Conservation (phyloP, 2,329 filamentous ascomycete species). For the Monilinia laxa region DNA sequence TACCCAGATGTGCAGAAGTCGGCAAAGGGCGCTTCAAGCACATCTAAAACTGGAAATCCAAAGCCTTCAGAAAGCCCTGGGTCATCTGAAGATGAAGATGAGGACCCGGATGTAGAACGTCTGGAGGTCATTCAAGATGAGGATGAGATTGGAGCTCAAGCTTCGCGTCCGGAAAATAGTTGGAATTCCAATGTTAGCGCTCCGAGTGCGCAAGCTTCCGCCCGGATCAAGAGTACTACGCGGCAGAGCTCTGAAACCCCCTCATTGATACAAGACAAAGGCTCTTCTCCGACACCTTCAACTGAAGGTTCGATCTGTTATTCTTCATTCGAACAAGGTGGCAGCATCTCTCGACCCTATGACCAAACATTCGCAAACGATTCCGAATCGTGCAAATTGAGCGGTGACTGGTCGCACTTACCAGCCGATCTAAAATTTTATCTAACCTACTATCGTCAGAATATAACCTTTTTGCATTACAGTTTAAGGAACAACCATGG, state of each 20-base stretch:
- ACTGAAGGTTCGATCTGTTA: constrained; percentile 42
- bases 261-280: constrained; percentile 52
- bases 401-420: constrained; percentile 56
- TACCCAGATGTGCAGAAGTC: constrained; percentile 71
- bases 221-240: constrained; percentile 42
- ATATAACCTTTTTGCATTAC: constrained; percentile 81
- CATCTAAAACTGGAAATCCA: constrained; percentile 42
- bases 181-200: neutral
- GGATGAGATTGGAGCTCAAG: constrained; percentile 44
- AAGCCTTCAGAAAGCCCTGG: constrained; percentile 44
- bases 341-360: constrained; percentile 23
- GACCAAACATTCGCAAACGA: constrained; percentile 37
- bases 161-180: constrained; percentile 24
- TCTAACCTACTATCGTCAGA: constrained; percentile 72
- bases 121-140: constrained; percentile 57
- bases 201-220: constrained; percentile 43
- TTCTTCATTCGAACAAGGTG: constrained; percentile 29
- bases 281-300: constrained; percentile 54
- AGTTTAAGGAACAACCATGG: constrained; percentile 69
- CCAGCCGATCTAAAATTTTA: constrained; percentile 73
- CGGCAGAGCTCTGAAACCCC: constrained; percentile 54
- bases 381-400: constrained; percentile 25
- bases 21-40: constrained; percentile 32
- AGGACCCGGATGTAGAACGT: constrained; percentile 48
- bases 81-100: constrained; percentile 53